Base-by-base conservation (phyloP, 1,139 yeast genomes). In the Meyerozyma athensensis region DNA sequence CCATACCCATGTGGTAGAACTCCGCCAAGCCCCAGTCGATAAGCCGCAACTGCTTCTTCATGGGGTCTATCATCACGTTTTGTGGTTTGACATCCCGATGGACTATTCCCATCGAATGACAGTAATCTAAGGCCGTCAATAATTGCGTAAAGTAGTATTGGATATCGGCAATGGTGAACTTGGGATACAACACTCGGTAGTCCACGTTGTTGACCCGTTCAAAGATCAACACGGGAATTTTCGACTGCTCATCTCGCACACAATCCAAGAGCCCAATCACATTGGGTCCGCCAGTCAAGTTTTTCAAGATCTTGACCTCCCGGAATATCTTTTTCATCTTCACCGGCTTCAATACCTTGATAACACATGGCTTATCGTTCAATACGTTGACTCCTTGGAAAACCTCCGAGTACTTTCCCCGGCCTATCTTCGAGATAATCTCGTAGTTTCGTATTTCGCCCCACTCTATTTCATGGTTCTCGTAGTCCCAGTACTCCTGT, bases 21-120 rank as follows among this genome's bases (percentile, higher is more conserved):
- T 94, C 99, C 4, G 98, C 98, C 42, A 94, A 71, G 8, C 99
- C 99, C 98, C 98, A 94, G 67, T 94, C 99, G 48, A 94, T 94
- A 46, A 94, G 74, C 47, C 97, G 76, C 48, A 94, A 68, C 43
- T 67, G 68, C 51, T 77, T 76, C 48, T 72, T 72, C 39, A 78
- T 78, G 49, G 92, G 97, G 59, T 94, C 98, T 54, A 94, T 94
- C 97, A 94, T 92, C 35, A 94, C 94, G 56, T 94, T 94, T 58
- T 94, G 97, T 20, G 98, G 98, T 61, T 94, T 94, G 44, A 94
- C 98, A 62, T 94, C 99, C 58, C 99, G 74, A 63, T 94, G 99
- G 86, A 94, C 94, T 45, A 94, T 90, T 30, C 98, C 99, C 87
- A 86, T 87, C 5, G 96, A 86, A 63, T 94, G 99, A 35, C 94